Evolutionary conservation across 2,329 filamentous ascomycete species (phyloP), one percentile per base, ranked within the genome.

Genomic region (Sporothrix humicola): DNA sequence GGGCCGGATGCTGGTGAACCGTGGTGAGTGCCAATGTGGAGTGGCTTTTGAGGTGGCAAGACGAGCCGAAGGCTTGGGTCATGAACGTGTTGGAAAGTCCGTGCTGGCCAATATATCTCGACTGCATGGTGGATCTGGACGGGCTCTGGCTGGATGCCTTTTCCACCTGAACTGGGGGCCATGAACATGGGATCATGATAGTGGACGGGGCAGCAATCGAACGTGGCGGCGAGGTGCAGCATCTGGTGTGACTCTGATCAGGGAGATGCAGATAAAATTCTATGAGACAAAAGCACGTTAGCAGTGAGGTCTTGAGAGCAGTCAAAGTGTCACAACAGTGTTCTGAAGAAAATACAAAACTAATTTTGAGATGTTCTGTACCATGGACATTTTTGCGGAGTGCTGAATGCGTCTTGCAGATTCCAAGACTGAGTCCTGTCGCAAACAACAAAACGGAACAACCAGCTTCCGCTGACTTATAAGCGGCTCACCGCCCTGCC

Each of bases 201-300:
- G 52, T 15, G 31, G 9, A 13, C 15, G 48, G 66, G 48, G 15
- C 48, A 17, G 26, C 69, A 31, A 56, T 63, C 15, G 52, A 69
- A 42, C 31, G 63, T 56, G 73, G 70, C 73, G 70, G 70, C 37
- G 70, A 74, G 23, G 70, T 69, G 70, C 73, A 72, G 73, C 46
- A 74, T 74, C 73, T 74, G 46, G 73, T 74, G 37, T 15, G 6
- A 74, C 73, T 15, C 7, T 69, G 20, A 15, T 61, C 23, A 10
- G 46, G 12, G 7, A 26, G 12, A 48, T 70, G 73, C 61, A 72
- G 61, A n/a, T 1, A 54, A 9, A 42, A 54, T 26, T 44, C 46
- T 54, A 42, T 69, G 66, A 69, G 48, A 69, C 66, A 69, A 42
- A 54, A 56, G 17, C 26, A 69, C 66, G 10, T 66, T 66, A 48